phyloP scores from a whole-genome alignment of 345 rosid species.

The Lepidium africanum region DNA sequence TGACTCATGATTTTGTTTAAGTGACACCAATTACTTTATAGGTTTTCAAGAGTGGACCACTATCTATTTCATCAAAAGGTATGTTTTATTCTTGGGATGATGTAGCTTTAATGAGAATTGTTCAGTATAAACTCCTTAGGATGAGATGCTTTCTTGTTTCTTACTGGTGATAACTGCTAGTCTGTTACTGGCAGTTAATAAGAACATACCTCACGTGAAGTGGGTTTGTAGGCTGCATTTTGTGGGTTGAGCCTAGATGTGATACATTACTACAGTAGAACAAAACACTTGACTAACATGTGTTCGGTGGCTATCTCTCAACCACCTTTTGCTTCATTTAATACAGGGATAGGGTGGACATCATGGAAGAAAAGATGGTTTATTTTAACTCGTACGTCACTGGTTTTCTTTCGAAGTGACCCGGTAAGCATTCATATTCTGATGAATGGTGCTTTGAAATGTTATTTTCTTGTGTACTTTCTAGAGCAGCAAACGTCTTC shows the following conservation, averaged over 20 bases:
- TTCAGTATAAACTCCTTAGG: not conserved
- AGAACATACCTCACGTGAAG: not conserved
- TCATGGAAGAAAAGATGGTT: conserved; percentile 85
- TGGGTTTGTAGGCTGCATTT: not conserved
- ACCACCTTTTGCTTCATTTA: not conserved
- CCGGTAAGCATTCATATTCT: conserved; percentile 42
- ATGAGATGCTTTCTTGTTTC: not conserved
- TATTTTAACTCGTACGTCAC: conserved; percentile 62
- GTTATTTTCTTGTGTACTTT: conserved; percentile 1
- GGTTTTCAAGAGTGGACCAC: conserved; percentile 84
- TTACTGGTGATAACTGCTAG: conserved; percentile 1
- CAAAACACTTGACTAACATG: not conserved
- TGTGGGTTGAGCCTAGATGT: not conserved
- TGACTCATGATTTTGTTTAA: not conserved
- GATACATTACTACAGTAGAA: not conserved
- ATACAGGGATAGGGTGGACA: conserved; percentile 76
- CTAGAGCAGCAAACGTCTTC: not conserved
- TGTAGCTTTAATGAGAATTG: not conserved
- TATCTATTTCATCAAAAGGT: conserved; percentile 84
- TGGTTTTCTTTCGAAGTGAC: conserved; percentile 76
- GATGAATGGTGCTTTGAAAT: not conserved
- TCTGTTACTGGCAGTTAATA: conserved; percentile 1
- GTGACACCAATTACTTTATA: conserved; percentile 26
- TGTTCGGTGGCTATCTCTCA: not conserved
- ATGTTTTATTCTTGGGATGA: conserved; percentile 7